These are phyloP conservation scores for Boletus pseudo-olivaceus DNA, from an alignment of 768 basidiomycete genomes.

Conservation along the genomic window DNA sequence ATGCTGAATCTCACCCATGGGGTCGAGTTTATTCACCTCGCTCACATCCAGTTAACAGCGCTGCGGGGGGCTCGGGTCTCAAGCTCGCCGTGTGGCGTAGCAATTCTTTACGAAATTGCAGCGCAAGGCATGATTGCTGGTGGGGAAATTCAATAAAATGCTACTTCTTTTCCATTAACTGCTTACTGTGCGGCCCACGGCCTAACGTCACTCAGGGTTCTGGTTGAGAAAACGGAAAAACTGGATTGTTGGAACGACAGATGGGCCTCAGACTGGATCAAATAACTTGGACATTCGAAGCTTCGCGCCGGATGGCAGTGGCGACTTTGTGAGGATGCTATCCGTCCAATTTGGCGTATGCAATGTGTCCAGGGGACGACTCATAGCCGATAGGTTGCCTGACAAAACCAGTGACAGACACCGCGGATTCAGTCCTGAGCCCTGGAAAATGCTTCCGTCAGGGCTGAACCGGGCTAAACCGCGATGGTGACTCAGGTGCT, in stretches of 20 bases:
- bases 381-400: too few species aligned
- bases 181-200: conserved; percentile 9
- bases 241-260: background rate
- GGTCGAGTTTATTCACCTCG: background rate
- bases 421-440: background rate
- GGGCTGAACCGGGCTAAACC: conserved; percentile 6
- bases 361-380: background rate
- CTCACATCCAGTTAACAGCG: too few species aligned
- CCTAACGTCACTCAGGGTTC: conserved; percentile 14
- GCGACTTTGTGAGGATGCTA: background rate
- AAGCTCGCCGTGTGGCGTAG: conserved; percentile 21
- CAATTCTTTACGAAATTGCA: conserved; percentile 10
- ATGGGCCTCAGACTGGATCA: background rate
- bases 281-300: background rate
- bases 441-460: conserved; percentile 19
- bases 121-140: background rate
- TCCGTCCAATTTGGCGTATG: background rate
- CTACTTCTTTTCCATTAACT: conserved; percentile 16
- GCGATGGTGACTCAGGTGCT: conserved; percentile 1
- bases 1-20: too few species aligned
- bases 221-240: background rate
- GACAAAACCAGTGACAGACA: too few species aligned
- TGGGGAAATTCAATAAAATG: conserved; percentile 2
- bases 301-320: background rate
- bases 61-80: background rate